Evolutionary conservation across 129 eudicot genomes (phyloP).

Genomic region (Centrapalus pauciflorus): DNA sequence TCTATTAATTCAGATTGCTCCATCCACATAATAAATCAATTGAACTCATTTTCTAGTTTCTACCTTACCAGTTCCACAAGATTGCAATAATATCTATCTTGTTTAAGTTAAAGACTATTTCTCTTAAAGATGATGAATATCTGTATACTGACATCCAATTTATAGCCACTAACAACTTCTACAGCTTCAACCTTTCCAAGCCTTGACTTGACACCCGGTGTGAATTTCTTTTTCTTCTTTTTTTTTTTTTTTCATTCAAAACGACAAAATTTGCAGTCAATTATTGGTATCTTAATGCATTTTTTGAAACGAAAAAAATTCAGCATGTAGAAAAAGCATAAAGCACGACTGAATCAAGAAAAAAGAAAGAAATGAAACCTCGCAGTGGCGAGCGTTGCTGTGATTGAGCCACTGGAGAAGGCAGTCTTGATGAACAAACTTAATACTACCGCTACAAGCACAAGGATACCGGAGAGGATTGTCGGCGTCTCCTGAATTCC

Average conservation of each 20-base stretch:
- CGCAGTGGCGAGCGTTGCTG: conserved; percentile 82
- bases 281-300: neutral
- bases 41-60: neutral
- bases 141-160: neutral
- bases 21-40: neutral
- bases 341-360: neutral
- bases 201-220: too few species aligned
- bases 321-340: neutral
- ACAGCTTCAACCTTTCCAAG: neutral
- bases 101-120: neutral
- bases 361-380: conserved; percentile 32
- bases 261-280: neutral
- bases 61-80: neutral
- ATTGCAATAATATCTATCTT: neutral
- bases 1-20: neutral
- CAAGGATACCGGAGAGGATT: conserved; percentile 80
- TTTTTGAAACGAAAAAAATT: neutral
- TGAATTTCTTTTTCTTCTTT: too few species aligned
- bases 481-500: conserved; percentile 76
- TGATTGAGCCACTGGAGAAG: conserved; percentile 91
- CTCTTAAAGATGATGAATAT: neutral
- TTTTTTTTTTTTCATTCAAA: neutral
- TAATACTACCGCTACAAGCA: conserved; percentile 85
- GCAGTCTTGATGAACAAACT: conserved; percentile 85
- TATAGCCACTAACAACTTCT: neutral